phyloP scores from a whole-genome alignment of 768 basidiomycete species.

The Hericium erinaceus region DNA sequence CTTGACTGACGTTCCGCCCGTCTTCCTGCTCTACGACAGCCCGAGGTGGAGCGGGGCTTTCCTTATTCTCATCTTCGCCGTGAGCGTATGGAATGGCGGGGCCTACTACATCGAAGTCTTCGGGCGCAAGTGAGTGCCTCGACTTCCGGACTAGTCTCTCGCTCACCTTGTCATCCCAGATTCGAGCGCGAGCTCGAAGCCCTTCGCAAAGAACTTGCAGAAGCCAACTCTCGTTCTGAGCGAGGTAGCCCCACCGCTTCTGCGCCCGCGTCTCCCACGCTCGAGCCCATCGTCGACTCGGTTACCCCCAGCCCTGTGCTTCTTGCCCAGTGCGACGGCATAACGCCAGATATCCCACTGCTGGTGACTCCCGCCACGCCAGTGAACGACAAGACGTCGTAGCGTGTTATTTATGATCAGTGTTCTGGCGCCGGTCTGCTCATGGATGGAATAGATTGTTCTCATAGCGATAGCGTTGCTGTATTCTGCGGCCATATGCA shows the following conservation, averaged over 20 bases:
- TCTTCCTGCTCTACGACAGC: conserved; percentile 77
- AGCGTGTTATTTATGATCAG: too few species aligned
- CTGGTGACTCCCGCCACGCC: neutral
- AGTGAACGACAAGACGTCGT: neutral
- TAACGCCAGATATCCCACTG: neutral
- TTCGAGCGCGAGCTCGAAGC: conserved; percentile 91
- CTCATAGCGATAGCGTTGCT: too few species aligned
- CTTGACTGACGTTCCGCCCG: conserved; percentile 78
- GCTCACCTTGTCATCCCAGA: conserved; percentile 29
- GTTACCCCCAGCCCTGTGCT: neutral
- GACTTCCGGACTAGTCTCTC: neutral
- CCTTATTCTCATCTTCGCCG: conserved; percentile 70
- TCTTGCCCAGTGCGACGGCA: neutral
- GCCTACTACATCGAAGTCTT: conserved; percentile 96
- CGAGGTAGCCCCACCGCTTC: conserved; percentile 9
- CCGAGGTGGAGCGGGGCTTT: conserved; percentile 70
- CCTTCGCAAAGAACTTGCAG: conserved; percentile 82
- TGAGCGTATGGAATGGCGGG: conserved; percentile 93
- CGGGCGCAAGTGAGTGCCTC: conserved; percentile 77
- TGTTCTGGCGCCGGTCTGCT: too few species aligned
- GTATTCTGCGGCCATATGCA: too few species aligned
- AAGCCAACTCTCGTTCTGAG: conserved; percentile 27
- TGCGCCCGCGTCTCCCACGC: conserved; percentile 8
- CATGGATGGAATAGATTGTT: too few species aligned
- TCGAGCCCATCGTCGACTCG: neutral